Percentiles rank a stretch among this genome's conserved stretches.
Conservation (phyloP, 768 basidiomycete species). For the Flagelloscypha sp. region DNA sequence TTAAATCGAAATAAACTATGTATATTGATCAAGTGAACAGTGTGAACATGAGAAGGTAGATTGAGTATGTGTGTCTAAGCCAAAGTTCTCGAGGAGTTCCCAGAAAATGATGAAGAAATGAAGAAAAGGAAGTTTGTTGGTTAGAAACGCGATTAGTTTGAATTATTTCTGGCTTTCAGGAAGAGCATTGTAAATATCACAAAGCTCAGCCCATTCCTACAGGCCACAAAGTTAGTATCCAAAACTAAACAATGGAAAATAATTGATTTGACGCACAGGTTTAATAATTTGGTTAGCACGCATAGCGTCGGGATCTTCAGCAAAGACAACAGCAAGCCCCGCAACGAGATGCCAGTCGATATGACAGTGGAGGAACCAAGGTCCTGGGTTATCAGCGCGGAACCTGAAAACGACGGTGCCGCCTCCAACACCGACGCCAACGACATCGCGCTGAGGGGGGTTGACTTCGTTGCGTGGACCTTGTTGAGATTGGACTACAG, state of each 20-base stretch:
- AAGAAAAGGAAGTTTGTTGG: conserved; percentile 28
- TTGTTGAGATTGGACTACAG: conserved; percentile 13
- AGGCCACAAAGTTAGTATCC: too few species aligned
- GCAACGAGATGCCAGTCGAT: conserved; percentile 30
- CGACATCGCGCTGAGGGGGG: conserved; percentile 20
- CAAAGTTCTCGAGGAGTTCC: too few species aligned
- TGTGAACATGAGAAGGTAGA: too few species aligned
- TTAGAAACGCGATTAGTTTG: too few species aligned
- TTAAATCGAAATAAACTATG: too few species aligned
- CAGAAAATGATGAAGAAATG: conserved; percentile 27
- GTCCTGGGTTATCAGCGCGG: conserved; percentile 44
- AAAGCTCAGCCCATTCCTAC: conserved; percentile 18
- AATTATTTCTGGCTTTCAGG: too few species aligned
- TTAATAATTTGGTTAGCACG: too few species aligned
- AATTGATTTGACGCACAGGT: too few species aligned
- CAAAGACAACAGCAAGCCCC: conserved; percentile 32
- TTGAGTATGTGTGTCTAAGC: too few species aligned
- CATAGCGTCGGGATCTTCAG: conserved; percentile 23
- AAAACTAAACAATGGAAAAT: too few species aligned
- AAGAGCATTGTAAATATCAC: conserved; percentile 7
- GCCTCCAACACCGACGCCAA: conserved; percentile 19
- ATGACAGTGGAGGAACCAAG: conserved; percentile 28
- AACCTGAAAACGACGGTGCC: conserved; percentile 37
- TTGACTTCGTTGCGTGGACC: conserved; percentile 17
- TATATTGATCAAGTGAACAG: too few species aligned